Evolutionary conservation across 2,329 filamentous ascomycete species (phyloP).

Genomic region (Colletotrichum gigasporum): DNA sequence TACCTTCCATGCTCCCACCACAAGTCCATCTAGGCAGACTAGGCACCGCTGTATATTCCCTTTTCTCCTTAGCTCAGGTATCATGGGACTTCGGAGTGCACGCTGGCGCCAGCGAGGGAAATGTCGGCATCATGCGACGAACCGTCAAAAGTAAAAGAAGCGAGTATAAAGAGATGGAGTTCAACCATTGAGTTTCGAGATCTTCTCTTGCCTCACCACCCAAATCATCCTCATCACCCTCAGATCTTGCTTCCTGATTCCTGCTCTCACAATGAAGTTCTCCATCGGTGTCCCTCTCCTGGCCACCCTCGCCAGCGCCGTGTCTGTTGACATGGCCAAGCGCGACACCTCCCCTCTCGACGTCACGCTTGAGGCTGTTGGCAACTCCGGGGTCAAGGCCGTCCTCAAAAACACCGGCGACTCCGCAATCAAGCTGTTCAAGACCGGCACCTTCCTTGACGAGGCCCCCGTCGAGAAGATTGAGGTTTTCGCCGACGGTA

Average conservation of each 20-base stretch:
- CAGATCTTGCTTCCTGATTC: conserved; percentile 1
- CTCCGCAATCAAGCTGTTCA: conserved; percentile 56
- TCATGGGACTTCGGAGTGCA: background rate
- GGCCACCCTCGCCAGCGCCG: conserved; percentile 26
- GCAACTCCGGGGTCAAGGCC: conserved; percentile 59
- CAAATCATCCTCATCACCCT: background rate
- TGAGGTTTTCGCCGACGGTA: conserved; percentile 54
- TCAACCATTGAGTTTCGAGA: background rate
- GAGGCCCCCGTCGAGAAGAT: conserved; percentile 59
- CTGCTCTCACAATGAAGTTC: conserved; percentile 18
- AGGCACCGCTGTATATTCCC: conserved; percentile 9
- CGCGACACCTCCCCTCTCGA: conserved; percentile 41
- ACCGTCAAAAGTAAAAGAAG: background rate
- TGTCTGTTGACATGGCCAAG: conserved; percentile 26
- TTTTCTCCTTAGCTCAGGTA: conserved; percentile 10
- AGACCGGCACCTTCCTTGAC: conserved; percentile 59
- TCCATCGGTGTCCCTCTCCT: conserved; percentile 16
- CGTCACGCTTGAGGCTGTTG: conserved; percentile 51
- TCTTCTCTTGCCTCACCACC: background rate
- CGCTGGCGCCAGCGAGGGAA: background rate
- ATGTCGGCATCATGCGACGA: background rate
- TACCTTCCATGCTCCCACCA: background rate
- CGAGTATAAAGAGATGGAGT: background rate
- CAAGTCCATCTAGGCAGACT: conserved; percentile 5
- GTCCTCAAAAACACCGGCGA: conserved; percentile 58